Conservation (phyloP, 2,329 filamentous ascomycete species). For the Kalmusia sp. region DNA sequence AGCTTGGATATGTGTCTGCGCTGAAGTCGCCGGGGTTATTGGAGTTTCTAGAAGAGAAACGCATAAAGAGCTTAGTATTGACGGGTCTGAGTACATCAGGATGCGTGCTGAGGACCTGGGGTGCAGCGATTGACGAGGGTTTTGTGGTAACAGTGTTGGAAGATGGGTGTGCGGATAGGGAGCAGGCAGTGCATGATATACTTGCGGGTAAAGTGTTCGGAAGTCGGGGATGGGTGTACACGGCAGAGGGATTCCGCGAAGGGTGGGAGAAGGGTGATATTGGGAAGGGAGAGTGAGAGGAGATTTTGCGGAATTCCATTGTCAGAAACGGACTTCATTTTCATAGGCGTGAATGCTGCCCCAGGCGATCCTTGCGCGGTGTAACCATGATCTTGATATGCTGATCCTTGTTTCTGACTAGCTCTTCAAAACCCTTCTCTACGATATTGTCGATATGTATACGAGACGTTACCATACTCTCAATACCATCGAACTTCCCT, state of each 20-base stretch:
- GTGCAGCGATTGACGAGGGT: conserved; percentile 28
- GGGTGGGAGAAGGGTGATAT: conserved; percentile 1
- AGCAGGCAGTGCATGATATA: conserved; percentile 23
- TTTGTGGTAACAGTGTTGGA: conserved; percentile 35
- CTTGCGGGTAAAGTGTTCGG: conserved; percentile 9
- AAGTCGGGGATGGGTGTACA: conserved; percentile 8
- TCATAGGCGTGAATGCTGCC: neutral
- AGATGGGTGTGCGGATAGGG: conserved; percentile 33
- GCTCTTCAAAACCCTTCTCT: conserved; percentile 38
- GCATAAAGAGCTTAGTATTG: conserved; percentile 26
- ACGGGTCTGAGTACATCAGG: conserved; percentile 22
- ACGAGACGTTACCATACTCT: conserved; percentile 41
- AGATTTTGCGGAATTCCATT: no score
- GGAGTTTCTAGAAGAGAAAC: conserved; percentile 26
- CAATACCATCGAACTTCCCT: conserved; percentile 42
- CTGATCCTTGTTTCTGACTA: conserved; percentile 40
- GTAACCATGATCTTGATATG: conserved; percentile 48
- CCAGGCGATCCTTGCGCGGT: conserved; percentile 25
- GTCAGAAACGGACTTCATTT: no score
- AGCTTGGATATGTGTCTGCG: conserved; percentile 31
- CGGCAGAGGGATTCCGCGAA: conserved; percentile 1
- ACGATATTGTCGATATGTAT: conserved; percentile 43
- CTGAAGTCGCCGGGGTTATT: conserved; percentile 32
- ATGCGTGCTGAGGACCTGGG: conserved; percentile 26
- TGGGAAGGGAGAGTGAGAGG: no score